A percentile compares a stretch with the other conserved stretches of the same genome.
Evolutionary conservation across 1,139 yeast genomes (phyloP).

Genomic region (Saccharomycopsis hybrid): DNA sequence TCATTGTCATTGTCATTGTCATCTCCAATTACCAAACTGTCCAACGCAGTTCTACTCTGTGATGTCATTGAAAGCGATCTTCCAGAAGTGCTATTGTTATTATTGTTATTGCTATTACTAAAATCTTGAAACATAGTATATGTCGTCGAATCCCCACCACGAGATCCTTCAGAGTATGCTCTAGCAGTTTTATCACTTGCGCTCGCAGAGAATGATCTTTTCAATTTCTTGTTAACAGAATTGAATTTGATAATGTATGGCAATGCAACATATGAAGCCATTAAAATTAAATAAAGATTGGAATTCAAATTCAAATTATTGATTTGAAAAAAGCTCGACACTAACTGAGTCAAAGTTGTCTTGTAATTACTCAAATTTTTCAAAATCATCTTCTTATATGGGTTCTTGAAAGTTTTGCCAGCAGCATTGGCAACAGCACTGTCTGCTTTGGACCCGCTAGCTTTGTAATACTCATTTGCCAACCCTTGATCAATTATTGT

Average conservation of each 20-base stretch:
- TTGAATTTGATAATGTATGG: conserved; percentile 19
- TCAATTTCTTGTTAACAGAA: conserved; percentile 13
- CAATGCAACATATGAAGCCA: conserved; percentile 12
- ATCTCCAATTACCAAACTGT: no score
- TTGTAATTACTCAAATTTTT: conserved; percentile 11
- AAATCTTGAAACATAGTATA: background rate
- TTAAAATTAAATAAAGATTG: conserved; percentile 7
- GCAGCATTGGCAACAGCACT: background rate
- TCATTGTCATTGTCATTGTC: background rate
- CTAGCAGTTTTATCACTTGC: background rate
- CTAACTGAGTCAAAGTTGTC: conserved; percentile 10
- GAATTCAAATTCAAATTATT: conserved; percentile 8
- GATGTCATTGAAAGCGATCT: background rate
- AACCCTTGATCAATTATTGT: conserved; percentile 5
- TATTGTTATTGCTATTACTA: background rate
- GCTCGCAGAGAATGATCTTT: conserved; percentile 3
- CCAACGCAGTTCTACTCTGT: background rate
- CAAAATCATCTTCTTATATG: conserved; percentile 6
- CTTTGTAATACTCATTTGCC: background rate
- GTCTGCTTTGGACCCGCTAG: background rate
- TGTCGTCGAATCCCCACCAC: no score
- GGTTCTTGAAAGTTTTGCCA: background rate
- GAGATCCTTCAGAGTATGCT: background rate
- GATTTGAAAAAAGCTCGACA: conserved; percentile 11
- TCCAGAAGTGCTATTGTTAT: background rate